Evolutionary conservation across 2,329 filamentous ascomycete genomes (phyloP).

Genomic region (Lachnellula suecica): DNA sequence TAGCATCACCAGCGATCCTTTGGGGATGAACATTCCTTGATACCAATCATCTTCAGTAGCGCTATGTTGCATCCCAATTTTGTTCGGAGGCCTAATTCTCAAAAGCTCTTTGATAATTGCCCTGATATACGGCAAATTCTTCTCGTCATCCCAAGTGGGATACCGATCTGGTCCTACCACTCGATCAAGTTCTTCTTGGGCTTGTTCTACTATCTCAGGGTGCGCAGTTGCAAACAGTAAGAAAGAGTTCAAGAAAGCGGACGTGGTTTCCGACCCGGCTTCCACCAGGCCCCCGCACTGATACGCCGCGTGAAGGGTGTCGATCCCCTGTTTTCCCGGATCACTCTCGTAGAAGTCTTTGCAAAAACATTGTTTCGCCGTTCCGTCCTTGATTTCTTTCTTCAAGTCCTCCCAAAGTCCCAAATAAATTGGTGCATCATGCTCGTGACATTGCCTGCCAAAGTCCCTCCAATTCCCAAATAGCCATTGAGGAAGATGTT

Average conservation of each 20-base stretch:
- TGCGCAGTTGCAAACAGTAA: background rate
- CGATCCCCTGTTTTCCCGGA: slow-evolving; percentile 40
- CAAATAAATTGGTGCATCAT: slow-evolving; percentile 23
- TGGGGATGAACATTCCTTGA: slow-evolving; percentile 49
- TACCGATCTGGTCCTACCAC: slow-evolving; percentile 45
- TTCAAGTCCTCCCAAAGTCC: slow-evolving; percentile 42
- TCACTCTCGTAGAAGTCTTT: slow-evolving; percentile 40
- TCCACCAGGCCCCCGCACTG: slow-evolving; percentile 46
- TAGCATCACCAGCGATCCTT: too few species aligned
- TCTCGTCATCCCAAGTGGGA: slow-evolving; percentile 44
- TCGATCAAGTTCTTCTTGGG: slow-evolving; percentile 45
- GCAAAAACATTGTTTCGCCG: slow-evolving; percentile 41
- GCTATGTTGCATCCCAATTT: slow-evolving; percentile 51
- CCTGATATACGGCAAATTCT: slow-evolving; percentile 42
- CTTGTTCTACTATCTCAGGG: slow-evolving; percentile 41
- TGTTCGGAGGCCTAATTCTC: slow-evolving; percentile 43
- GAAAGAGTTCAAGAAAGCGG: slow-evolving; percentile 8
- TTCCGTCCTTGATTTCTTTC: slow-evolving; percentile 29
- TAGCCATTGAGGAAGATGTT: slow-evolving; percentile 26
- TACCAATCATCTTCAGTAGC: slow-evolving; percentile 55
- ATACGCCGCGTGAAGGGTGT: slow-evolving; percentile 43
- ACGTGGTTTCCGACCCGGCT: slow-evolving; percentile 35
- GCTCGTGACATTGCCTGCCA: slow-evolving; percentile 12
- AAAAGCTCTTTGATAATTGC: slow-evolving; percentile 45
- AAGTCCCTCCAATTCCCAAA: slow-evolving; percentile 20